phyloP scores from a whole-genome alignment of 2,329 filamentous ascomycete species.

The Periconia macrospinosa region DNA sequence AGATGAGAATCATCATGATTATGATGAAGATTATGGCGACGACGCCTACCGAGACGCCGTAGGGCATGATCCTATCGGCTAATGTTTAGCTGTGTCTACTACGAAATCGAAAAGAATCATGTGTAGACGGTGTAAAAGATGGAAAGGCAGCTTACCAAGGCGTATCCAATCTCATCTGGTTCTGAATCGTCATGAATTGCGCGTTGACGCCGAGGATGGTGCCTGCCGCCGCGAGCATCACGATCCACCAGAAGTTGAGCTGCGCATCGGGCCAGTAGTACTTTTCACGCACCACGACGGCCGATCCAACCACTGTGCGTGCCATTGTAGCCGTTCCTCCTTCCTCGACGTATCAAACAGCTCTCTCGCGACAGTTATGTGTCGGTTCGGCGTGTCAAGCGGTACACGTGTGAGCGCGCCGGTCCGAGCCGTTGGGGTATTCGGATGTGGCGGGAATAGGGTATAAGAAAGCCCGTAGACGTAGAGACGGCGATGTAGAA shows the following conservation, averaged over 20 bases:
- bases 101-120: not conserved
- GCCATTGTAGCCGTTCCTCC: constrained; percentile 31
- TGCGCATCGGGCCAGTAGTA: constrained; percentile 69
- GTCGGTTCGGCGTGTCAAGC: no score
- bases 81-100: constrained; percentile 6
- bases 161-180: constrained; percentile 56
- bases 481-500: no score
- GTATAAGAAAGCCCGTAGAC: no score
- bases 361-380: not conserved
- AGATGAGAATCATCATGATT: constrained; percentile 59
- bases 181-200: constrained; percentile 62
- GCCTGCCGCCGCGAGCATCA: constrained; percentile 61
- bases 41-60: constrained; percentile 60
- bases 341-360: not conserved
- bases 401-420: no score
- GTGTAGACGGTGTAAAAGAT: not conserved
- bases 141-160: constrained; percentile 57
- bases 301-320: constrained; percentile 42
- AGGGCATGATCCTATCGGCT: constrained; percentile 62
- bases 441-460: no score
- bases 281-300: constrained; percentile 51
- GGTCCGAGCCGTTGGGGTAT: no score
- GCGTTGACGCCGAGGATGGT: constrained; percentile 63
- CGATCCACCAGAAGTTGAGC: constrained; percentile 66
- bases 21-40: constrained; percentile 62